Percentiles rank a stretch among this genome's conserved stretches.
Evolutionary conservation across 2,329 filamentous ascomycete species (phyloP).

Genomic region (Microsporum audouinii): DNA sequence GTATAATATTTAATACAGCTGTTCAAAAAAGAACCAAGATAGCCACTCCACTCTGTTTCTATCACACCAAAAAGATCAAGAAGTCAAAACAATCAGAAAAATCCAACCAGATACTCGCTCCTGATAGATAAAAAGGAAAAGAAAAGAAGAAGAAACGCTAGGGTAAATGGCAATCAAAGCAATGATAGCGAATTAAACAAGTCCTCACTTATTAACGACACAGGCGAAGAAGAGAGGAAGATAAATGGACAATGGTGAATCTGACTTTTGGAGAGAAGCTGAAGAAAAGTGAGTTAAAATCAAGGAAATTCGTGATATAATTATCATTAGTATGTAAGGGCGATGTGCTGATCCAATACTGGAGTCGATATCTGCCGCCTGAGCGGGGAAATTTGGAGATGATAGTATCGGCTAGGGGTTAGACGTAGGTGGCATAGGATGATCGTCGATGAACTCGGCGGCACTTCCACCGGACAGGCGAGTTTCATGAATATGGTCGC

Average conservation of each 20-base stretch:
- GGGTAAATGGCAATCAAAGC: background rate
- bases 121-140: slow-evolving; percentile 1
- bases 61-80: background rate
- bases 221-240: background rate
- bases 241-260: slow-evolving; percentile 1
- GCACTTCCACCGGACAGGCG: slow-evolving; percentile 30
- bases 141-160: slow-evolving; percentile 6
- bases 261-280: slow-evolving; percentile 1
- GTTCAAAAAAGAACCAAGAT: background rate
- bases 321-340: slow-evolving; percentile 11
- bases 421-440: background rate
- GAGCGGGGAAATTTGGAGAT: background rate
- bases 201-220: background rate
- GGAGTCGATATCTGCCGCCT: background rate
- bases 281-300: background rate
- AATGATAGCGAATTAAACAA: slow-evolving; percentile 2
- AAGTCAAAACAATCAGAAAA: background rate
- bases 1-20: background rate
- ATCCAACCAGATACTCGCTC: background rate
- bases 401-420: background rate
- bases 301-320: slow-evolving; percentile 7
- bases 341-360: slow-evolving; percentile 17
- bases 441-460: slow-evolving; percentile 17
- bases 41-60: background rate
- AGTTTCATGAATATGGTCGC: slow-evolving; percentile 37